These are phyloP conservation scores for Haplosporangium sp. DNA, from an alignment of 371 early-diverging fungal genomes.

Conservation along the genomic window DNA sequence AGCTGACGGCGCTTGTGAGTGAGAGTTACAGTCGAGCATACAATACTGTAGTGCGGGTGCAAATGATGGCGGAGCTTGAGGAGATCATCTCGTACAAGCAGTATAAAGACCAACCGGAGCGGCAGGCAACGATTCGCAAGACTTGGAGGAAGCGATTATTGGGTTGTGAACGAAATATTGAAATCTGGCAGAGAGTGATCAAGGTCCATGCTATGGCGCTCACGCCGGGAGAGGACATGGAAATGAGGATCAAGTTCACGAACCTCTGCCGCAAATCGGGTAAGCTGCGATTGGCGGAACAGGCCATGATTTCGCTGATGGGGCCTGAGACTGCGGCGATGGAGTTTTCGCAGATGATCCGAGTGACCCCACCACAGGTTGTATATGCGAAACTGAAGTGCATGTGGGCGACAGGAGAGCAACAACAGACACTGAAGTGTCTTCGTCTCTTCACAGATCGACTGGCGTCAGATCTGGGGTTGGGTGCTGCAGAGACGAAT, in stretches of 20 bases:
- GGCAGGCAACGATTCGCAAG: slow-evolving; percentile 82
- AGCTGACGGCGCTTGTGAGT: slow-evolving; percentile 89
- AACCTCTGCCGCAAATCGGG: slow-evolving; percentile 94
- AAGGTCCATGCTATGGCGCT: slow-evolving; percentile 91
- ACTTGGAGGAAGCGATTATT: slow-evolving; percentile 91
- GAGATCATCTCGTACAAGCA: slow-evolving; percentile 94
- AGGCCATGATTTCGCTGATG: slow-evolving; percentile 78
- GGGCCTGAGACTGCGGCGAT: slow-evolving; percentile 50
- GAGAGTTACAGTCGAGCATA: slow-evolving; percentile 97
- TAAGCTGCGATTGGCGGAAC: slow-evolving; percentile 83
- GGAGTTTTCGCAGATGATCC: slow-evolving; percentile 31
- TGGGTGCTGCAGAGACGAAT: slow-evolving; percentile 18
- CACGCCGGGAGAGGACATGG: slow-evolving; percentile 91
- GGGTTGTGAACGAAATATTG: slow-evolving; percentile 94
- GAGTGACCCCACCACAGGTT: slow-evolving; percentile 75
- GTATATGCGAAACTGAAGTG: slow-evolving; percentile 95
- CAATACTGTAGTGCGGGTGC: slow-evolving; percentile 83
- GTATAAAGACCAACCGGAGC: slow-evolving; percentile 80
- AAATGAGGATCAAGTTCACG: slow-evolving; percentile 95
- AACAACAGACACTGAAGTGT: slow-evolving; percentile 64
- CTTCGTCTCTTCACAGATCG: slow-evolving; percentile 71
- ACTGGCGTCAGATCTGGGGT: slow-evolving; percentile 66
- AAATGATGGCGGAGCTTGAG: slow-evolving; percentile 97
- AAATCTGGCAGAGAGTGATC: slow-evolving; percentile 95
- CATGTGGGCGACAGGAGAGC: slow-evolving; percentile 87